These are phyloP conservation scores for Madurella fahalii DNA, from an alignment of 2,329 filamentous ascomycete species.

Conservation along the genomic window DNA sequence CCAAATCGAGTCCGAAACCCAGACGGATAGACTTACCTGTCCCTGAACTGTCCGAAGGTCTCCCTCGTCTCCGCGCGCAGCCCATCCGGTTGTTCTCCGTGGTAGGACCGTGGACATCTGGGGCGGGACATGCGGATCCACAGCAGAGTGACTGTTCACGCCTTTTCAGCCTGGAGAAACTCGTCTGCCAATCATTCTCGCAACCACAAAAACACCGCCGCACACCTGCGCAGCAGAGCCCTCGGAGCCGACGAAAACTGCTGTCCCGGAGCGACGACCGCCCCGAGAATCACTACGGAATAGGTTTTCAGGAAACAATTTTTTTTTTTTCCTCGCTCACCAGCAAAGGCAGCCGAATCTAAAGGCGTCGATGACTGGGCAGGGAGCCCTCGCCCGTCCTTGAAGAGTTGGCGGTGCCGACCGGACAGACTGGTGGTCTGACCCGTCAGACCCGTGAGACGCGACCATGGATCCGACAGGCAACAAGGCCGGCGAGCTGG, in stretches of 20 bases:
- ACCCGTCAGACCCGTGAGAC: background rate
- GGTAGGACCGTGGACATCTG: slow-evolving; percentile 1
- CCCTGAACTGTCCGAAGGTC: slow-evolving; percentile 11
- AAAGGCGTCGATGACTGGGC: slow-evolving; percentile 17
- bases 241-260: background rate
- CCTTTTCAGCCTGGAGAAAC: slow-evolving; percentile 14
- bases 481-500: slow-evolving; percentile 37
- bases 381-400: slow-evolving; percentile 14
- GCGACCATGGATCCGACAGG: slow-evolving; percentile 40
- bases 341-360: no score
- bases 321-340: no score
- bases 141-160: background rate
- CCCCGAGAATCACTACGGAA: background rate
- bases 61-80: slow-evolving; percentile 1
- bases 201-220: slow-evolving; percentile 7
- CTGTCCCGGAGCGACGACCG: background rate
- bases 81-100: slow-evolving; percentile 19
- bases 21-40: slow-evolving; percentile 10
- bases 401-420: slow-evolving; percentile 20
- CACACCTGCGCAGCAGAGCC: background rate
- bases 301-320: no score
- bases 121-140: slow-evolving; percentile 4
- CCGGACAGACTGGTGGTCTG: background rate
- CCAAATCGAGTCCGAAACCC: slow-evolving; percentile 14
- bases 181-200: slow-evolving; percentile 8